Evolutionary conservation across 768 basidiomycete species (phyloP).

Genomic region (Boletus speciosus): DNA sequence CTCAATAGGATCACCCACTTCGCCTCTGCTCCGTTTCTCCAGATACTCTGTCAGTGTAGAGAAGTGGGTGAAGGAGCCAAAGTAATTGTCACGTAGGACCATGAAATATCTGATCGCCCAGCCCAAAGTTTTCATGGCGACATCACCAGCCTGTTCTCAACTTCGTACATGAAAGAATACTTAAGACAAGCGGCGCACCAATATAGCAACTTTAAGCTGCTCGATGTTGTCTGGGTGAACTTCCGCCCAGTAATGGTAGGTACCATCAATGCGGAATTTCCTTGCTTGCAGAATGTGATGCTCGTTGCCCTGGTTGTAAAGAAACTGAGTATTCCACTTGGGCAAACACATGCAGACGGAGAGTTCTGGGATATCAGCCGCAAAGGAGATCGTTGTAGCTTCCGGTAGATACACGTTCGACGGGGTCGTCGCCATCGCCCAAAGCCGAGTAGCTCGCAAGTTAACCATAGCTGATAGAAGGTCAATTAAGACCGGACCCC

Average conservation of each 20-base stretch:
- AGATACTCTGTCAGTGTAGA: slow-evolving; percentile 84
- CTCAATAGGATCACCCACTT: slow-evolving; percentile 77
- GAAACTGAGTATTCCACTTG: slow-evolving; percentile 82
- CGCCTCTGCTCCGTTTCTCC: slow-evolving; percentile 54
- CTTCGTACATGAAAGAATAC: background rate
- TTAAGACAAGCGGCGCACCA: slow-evolving; percentile 35
- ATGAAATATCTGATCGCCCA: slow-evolving; percentile 90
- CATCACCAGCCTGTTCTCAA: slow-evolving; percentile 42
- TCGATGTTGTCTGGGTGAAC: slow-evolving; percentile 72
- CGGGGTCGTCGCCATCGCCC: slow-evolving; percentile 52
- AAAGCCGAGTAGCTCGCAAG: slow-evolving; percentile 55
- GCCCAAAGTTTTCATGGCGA: slow-evolving; percentile 69
- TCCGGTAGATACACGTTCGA: slow-evolving; percentile 73
- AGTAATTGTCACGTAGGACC: slow-evolving; percentile 88
- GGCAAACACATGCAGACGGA: slow-evolving; percentile 66
- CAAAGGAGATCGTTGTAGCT: slow-evolving; percentile 63
- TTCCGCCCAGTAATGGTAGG: slow-evolving; percentile 71
- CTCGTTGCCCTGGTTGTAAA: slow-evolving; percentile 60
- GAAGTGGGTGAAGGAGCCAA: slow-evolving; percentile 92
- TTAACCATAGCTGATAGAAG: slow-evolving; percentile 62
- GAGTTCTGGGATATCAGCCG: slow-evolving; percentile 55
- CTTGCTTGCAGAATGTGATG: slow-evolving; percentile 61
- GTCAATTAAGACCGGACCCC: background rate
- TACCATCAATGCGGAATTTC: slow-evolving; percentile 55
- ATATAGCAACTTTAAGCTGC: slow-evolving; percentile 64